A percentile compares a stretch with the other conserved stretches of the same genome.
Evolutionary conservation across 176 grass and related monocot species (phyloP).

Genomic region (Melocanna baccifera): DNA sequence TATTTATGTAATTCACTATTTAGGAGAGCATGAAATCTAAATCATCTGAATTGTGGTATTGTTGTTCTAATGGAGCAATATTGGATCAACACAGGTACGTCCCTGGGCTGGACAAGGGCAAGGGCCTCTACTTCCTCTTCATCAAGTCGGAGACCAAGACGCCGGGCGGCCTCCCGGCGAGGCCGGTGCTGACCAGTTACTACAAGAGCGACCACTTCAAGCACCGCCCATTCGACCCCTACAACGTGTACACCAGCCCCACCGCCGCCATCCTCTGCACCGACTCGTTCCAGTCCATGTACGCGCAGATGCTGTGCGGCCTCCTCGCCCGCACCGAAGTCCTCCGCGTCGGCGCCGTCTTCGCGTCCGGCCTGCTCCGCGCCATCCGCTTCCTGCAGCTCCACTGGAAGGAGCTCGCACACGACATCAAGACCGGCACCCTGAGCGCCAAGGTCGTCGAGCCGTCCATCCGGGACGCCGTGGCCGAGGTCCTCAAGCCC

Average conservation of each 20-base stretch:
- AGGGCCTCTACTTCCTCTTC: constrained; percentile 95
- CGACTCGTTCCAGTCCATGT: constrained; percentile 97
- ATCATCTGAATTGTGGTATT: background rate
- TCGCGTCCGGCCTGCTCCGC: constrained; percentile 91
- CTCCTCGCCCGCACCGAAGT: constrained; percentile 66
- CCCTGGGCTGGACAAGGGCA: constrained; percentile 75
- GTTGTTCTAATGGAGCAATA: background rate
- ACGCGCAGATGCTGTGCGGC: constrained; percentile 90
- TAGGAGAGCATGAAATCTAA: too few species aligned
- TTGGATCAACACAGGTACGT: constrained; percentile 52
- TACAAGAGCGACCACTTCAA: constrained; percentile 97
- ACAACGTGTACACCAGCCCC: constrained; percentile 92
- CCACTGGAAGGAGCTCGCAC: constrained; percentile 69
- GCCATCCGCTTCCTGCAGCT: constrained; percentile 87
- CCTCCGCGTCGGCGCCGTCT: constrained; percentile 92
- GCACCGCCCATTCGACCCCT: constrained; percentile 73
- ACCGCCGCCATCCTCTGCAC: constrained; percentile 79
- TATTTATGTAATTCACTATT: too few species aligned
- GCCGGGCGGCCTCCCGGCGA: constrained; percentile 69
- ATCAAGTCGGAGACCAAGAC: constrained; percentile 91
- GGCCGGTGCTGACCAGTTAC: constrained; percentile 93
- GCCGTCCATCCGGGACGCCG: constrained; percentile 56
- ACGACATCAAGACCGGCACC: constrained; percentile 59
- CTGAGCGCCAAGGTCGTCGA: constrained; percentile 51
- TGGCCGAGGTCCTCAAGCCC: constrained; percentile 49